A percentile compares a stretch with the other conserved stretches of the same genome.
These are phyloP conservation scores for Neonectria hederae DNA, from an alignment of 2,329 filamentous ascomycete species.

Conservation along the genomic window DNA sequence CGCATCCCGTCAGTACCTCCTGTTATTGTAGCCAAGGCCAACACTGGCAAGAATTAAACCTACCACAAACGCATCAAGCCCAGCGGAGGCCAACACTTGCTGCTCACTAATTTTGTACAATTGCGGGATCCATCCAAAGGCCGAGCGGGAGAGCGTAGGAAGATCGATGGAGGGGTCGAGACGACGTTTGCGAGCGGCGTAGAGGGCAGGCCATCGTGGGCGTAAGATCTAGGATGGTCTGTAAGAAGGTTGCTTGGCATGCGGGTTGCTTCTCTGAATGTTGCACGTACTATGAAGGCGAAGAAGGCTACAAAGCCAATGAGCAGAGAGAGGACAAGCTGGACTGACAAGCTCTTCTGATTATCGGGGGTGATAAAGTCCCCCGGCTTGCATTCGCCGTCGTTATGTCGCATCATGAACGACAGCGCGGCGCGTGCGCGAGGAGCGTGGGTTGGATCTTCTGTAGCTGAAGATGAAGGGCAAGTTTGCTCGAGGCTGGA, in stretches of 20 bases:
- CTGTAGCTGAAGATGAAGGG: not conserved
- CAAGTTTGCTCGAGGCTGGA: not conserved
- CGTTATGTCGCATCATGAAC: conserved; percentile 14
- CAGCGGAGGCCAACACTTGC: conserved; percentile 88
- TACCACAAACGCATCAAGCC: conserved; percentile 93
- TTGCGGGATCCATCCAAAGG: conserved; percentile 93
- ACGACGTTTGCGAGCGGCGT: conserved; percentile 86
- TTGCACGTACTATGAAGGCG: conserved; percentile 73
- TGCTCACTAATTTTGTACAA: conserved; percentile 88
- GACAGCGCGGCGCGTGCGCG: conserved; percentile 5
- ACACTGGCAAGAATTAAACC: conserved; percentile 41
- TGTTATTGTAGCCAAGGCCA: not conserved
- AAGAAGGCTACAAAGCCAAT: conserved; percentile 78
- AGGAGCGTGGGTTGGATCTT: conserved; percentile 1
- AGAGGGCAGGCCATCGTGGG: conserved; percentile 90
- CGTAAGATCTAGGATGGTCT: conserved; percentile 71
- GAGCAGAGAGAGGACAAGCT: conserved; percentile 76
- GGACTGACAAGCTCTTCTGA: conserved; percentile 63
- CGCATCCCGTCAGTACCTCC: conserved; percentile 28
- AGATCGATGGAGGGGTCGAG: conserved; percentile 68
- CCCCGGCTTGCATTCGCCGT: conserved; percentile 32
- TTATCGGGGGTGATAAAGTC: conserved; percentile 40
- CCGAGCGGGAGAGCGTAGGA: conserved; percentile 81
- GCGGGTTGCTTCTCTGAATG: not conserved
- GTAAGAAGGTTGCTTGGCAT: not conserved